Evolutionary conservation across 73 alveolate species (phyloP), one percentile per base, ranked within the genome.

Genomic region (Paraurostyla sp.): DNA sequence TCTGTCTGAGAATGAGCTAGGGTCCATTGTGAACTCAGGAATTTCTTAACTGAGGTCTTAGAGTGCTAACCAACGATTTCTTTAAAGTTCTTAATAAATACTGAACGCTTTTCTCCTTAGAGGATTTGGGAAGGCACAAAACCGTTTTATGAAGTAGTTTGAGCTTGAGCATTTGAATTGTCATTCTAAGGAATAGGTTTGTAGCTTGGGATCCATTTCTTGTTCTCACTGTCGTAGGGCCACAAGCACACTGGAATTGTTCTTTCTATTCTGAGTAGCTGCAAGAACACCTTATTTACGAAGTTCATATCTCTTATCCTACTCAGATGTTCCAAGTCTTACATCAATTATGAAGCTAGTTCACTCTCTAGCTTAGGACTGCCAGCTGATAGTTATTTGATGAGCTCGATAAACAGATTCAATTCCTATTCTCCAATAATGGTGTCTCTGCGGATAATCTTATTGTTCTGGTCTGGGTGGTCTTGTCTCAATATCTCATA

Each of bases 221-320:
- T 75, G 32, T 75, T 75, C 25, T 75, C 87, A 18, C 81, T 20
- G 83, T 85, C 93, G 48, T 16, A 71, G 6, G 93, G 93, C 85
- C 88, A 71, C n/a, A 85, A 18, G 22, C 88, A 85, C 43, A 89
- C 87, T 6, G 95, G 95, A 1, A 76, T 68, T 20, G 84, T 89
- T 29, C 54, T 65, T 54, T 89, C 95, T 16, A 69, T 69, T 41
- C 90, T 60, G 3, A 89, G 76, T 15, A 89, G 42, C 16, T 84
- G 89, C 9, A 83, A 60, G n/a, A 89, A 59, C 11, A 89, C 73
- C 63, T 82, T 80, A 46, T 89, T 89, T 18, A 89, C 92, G 50
- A 38, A 89, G 48, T 56, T 57, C 87, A 82, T 80, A 41, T 89
- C 95, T 59, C 85, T 58, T 33, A 59, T 65, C 23, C 54, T 54